Base-by-base conservation (phyloP, 331 rosid species). In the Dryas integrifolia region DNA sequence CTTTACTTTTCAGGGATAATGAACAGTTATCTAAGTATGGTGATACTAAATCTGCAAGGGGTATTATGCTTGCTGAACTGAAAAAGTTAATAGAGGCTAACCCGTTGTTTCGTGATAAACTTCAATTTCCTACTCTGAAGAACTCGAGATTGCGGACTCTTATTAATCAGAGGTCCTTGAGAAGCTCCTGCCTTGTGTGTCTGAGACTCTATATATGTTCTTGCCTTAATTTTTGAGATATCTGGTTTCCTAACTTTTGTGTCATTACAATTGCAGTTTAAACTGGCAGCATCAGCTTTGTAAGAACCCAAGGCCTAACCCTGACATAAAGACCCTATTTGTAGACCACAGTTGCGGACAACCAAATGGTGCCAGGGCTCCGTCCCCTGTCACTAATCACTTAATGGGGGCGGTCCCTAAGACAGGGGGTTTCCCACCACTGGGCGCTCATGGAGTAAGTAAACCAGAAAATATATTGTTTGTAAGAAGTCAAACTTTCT, bases 251-350 rank as follows among this genome's bases (percentile, higher is more conserved):
- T 40, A 13, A 44, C 50, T 58, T 58, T 66, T 50, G 71, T 48
- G 59, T 39, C 55, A 13, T 80, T 72, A 82, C 53, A 62, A 69
- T 78, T 83, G 88, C 94, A 95, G 99, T 82, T 87, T 95, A 79
- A 95, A 95, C 75, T 95, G 99, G 99, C 99, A 95, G 84, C 99
- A 95, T 86, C 99, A 95, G 79, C 99, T 95, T 76, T 95, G 99
- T 82, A 95, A 95, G 93, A 95, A 86, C 73, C 99, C 99, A 38
- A 88, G 98, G 86, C 76, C 99, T 57, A 95, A 95, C 65, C 99
- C 99, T 77, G 99, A 95, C 86, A 95, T 95, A 72, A 95, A 95
- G 89, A 95, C 99, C 80, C 88, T 95, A 70, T 95, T 95, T 74
- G 92, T 92, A 26, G 99, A 95, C 86, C 99, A 95, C 82, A 90